Evolutionary conservation across 164 flowering plant species (phyloP), one percentile per base, ranked within the genome.

Genomic region (Magnolia kwangsiensis): DNA sequence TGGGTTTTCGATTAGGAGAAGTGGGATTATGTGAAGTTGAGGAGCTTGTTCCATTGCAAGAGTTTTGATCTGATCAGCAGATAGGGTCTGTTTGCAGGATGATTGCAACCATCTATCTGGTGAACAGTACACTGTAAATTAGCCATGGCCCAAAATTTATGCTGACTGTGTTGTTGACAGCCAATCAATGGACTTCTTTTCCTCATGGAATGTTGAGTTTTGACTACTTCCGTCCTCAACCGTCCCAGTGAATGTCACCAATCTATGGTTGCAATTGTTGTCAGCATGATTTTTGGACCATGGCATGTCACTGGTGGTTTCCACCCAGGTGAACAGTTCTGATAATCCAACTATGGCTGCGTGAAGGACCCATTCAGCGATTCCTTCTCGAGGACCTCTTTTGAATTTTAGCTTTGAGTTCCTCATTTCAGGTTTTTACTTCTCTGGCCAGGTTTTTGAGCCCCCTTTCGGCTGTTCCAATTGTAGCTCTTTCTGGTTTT

Each of bases 401-500:
- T 49, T 49, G 58, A 70, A 70, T 49, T 50, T 70, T 70, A 49
- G 49, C 4, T 8, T 31, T 7, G 10, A 50, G 18, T 13, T 37
- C 24, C 31, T 9, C 20, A 31, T 23, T 27, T 24, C 11, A 64
- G 29, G 11, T 31, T 76, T 51, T 21, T 78, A 24, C 10, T 20
- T 51, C 58, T 75, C 13, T 29, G 50, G 58, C 6, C 78, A 92
- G 98, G 86, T 86, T 81, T 80, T 77, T 95, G 73, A 89, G 91
- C 82, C 98, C 98, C 58, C 92, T 95, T 31, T 75, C 96, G 66
- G 95, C 92, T 7, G 89, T 82, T 78, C 98, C 98, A 67, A 81
- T 91, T 61, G 89, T 95, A 29, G 83, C 89, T 79, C 91, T 95
- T 58, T 86, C 88, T 66, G 98, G 96, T 24, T 89, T 95, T 10